Evolutionary conservation across 2,329 filamentous ascomycete genomes (phyloP), one percentile per base, ranked within the genome.

Genomic region (Ceratocystiopsis brevicomis): DNA sequence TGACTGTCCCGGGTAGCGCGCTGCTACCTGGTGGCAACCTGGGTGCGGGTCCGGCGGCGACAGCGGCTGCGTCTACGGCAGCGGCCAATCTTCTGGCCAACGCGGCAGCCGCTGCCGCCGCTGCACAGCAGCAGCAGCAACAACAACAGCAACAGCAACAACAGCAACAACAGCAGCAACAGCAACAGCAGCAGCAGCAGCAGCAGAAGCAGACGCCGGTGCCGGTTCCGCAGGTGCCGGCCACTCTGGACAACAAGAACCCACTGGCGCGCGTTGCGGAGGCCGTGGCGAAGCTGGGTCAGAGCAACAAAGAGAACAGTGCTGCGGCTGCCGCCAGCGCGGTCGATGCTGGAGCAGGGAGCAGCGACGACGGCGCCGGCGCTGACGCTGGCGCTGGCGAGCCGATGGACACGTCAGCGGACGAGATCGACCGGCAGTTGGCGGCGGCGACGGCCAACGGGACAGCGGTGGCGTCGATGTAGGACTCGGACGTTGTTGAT

Each of bases 191-290:
- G 40, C 42, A 12, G 11, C 38, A 41, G 41, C 38, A 38, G 18
- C 38, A 38, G 25, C 32, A n/a, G 16, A 25, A 17, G 32, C 32
- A 21, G 17, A 32, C n/a, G 17, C 36, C 40, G 35, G 25, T 13
- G 18, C 37, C 18, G 10, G 33, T 30, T 25, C 34, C 25, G 19
- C 17, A 30, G 21, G 9, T 8, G 16, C 16, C 10, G 3, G n/a
- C 11, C 2, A 39, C 45, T 14, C n/a, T 33, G n/a, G 42, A 44
- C 19, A 40, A 44, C 39, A 37, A 32, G 30, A 40, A 44, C 3
- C 59, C 65, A 1, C 57, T 71, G 6, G 68, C 68, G 38, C 64
- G 64, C 3, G 67, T 70, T 13, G 68, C 67, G 12, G 66, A 70
- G 49, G 68, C 67, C 1, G 53, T 61, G 52, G 50, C 64, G 18